Evolutionary conservation across 2,329 filamentous ascomycete species (phyloP), one percentile per base, ranked within the genome.

Genomic region (Hypoxylon rubiginosum): DNA sequence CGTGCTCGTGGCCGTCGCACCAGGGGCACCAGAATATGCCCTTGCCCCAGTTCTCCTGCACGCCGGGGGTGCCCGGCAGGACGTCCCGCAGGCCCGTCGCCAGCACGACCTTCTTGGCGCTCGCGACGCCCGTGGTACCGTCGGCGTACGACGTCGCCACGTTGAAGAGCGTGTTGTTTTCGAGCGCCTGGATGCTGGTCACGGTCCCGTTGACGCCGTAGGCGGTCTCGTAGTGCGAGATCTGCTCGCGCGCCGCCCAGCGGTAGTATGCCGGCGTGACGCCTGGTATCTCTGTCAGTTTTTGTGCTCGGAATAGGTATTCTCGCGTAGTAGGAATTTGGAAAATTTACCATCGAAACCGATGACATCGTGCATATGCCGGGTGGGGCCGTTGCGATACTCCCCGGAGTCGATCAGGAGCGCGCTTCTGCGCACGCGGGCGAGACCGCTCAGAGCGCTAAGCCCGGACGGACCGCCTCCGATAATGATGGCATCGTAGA

Each of bases 21-120:
- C 88, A 90, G 0, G 87, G 86, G 58, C 88, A 90, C 86, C 87
- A 90, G 77, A 79, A 90, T 55, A 90, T 83, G 5, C 88, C 88
- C 63, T 85, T 81, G 52, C 86, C 87, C 82, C 85, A 90, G 71
- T 82, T 84, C 58, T 88, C 84, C 7, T 68, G 32, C 0, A 90
- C 58, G 0, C 88, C 88, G 0, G 87, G 86, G 0, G 86, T 89
- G 0, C 62, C 21, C 0, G 88, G 86, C 2, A 90, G 76, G 24
- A 86, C 73, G 70, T 90, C 87, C 6, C 76, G 77, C 19, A 90
- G 75, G 4, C 88, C 88, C 0, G 87, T 89, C 21, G 82, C 87
- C 3, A 90, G 81, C 34, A 90, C 78, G 36, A 90, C 73, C 71
- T 87, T 88, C 63, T 84, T 82, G 0, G 86, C 81, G 0, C 79